Evolutionary conservation across 176 grass and related monocot species (phyloP), one percentile per base, ranked within the genome.

Genomic region (Elymus sibiricus): DNA sequence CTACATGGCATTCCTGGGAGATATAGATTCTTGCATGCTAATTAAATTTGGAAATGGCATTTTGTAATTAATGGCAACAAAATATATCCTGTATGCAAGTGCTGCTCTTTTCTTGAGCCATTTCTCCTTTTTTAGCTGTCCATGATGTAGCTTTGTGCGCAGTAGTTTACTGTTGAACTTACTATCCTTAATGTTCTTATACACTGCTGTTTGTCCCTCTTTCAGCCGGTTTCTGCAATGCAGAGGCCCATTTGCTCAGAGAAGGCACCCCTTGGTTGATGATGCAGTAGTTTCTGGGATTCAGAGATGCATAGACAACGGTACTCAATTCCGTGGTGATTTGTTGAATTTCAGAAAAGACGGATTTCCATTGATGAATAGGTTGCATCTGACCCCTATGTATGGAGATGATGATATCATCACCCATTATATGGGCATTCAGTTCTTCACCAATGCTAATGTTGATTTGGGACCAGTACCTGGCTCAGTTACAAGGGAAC

Each of bases 181-280:
- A 69, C 47, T 83, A 46, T 44, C 69, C n/a, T 39, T 81, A 29
- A 49, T 26, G 85, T 86, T 60, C 29, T 76, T 63, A 39, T 55
- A 74, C 51, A 11, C 53, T 72, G 51, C 39, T 76, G 8, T 79
- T 82, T 88, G 13, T 53, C 32, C 74, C 24, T 84, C 62, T 95
- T 94, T 85, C 95, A 94, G 92, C 42, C 92, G 95, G 26, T 97
- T 97, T 79, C 88, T 97, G 73, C 95, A 97, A 78, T 94, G 92
- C 59, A 90, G 95, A 92, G 95, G 95, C 4, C 95, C 95, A 38
- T 97, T 94, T 83, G 95, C 95, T 79, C 90, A 92, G 72, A 88
- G 95, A 77, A 90, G 92, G 53, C 95, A 97, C 72, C 92, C 92
- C 1, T 80, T 97, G 86, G 95, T 97, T 44, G 90, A 94, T 85